Conservation (phyloP, 331 rosid genomes). For the Malus hybrid region DNA sequence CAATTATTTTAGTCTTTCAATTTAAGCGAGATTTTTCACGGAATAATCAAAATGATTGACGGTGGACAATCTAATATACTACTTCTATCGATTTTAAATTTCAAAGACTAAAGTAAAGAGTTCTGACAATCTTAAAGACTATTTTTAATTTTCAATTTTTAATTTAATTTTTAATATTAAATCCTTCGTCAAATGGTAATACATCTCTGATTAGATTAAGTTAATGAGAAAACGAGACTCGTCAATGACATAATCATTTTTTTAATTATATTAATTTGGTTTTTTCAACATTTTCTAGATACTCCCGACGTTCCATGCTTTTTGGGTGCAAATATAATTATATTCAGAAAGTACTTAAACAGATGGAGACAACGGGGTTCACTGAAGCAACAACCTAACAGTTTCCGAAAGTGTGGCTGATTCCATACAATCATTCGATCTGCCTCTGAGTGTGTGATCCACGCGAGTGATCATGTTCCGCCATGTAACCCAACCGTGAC, state of each 20-base stretch:
- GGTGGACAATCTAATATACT: accelerated
- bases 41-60: too few species aligned
- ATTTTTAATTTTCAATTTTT: too few species aligned
- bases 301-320: slow-evolving; percentile 34
- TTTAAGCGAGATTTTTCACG: too few species aligned
- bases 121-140: too few species aligned
- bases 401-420: slow-evolving; percentile 17
- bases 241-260: slow-evolving; percentile 9
- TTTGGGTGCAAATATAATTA: slow-evolving; percentile 24
- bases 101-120: too few species aligned
- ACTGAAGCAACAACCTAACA: slow-evolving; percentile 29
- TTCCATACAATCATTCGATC: too few species aligned
- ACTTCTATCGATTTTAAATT: too few species aligned
- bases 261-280: background rate
- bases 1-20: too few species aligned
- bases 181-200: too few species aligned
- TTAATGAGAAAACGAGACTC: background rate
- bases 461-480: slow-evolving; percentile 13
- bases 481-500: slow-evolving; percentile 2
- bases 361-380: slow-evolving; percentile 31
- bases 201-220: too few species aligned
- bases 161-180: too few species aligned
- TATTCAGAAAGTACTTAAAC: slow-evolving; percentile 23
- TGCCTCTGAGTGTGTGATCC: background rate
- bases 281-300: slow-evolving; percentile 30